Conservation (phyloP, 169 alveolate genomes). For the Cryptosporidium tyzzeri region DNA sequence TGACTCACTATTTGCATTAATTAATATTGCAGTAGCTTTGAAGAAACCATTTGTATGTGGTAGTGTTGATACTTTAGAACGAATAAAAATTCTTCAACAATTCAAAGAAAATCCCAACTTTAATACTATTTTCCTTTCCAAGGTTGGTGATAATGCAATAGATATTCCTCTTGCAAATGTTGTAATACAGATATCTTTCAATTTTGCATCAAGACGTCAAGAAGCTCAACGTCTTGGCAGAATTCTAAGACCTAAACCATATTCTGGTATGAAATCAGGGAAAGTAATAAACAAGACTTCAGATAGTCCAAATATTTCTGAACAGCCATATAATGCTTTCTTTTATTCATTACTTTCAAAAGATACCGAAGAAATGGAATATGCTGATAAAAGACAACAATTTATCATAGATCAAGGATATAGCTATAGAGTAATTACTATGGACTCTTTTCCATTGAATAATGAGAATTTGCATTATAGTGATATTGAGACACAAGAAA, state of each 20-base stretch:
- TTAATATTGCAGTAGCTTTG: conserved; percentile 89
- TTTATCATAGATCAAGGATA: conserved; percentile 96
- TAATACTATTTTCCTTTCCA: conserved; percentile 94
- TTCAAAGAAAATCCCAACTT: conserved; percentile 89
- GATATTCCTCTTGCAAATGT: conserved; percentile 99
- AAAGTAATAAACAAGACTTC: not conserved
- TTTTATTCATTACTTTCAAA: conserved; percentile 97
- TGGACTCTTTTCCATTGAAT: conserved; percentile 64
- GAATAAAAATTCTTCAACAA: conserved; percentile 91
- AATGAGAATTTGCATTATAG: conserved; percentile 52
- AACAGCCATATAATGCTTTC: conserved; percentile 89
- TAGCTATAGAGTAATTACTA: conserved; percentile 70
- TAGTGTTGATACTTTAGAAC: conserved; percentile 89
- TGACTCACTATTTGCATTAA: conserved; percentile 96
- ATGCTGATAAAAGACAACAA: conserved; percentile 96
- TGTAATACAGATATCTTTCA: conserved; percentile 97
- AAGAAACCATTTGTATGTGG: conserved; percentile 94
- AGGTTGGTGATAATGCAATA: conserved; percentile 99
- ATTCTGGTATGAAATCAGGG: conserved; percentile 34
- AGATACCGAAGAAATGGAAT: conserved; percentile 97
- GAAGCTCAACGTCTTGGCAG: conserved; percentile 99
- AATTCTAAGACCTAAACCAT: conserved; percentile 96
- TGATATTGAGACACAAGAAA: conserved; percentile 18
- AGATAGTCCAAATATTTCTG: conserved; percentile 40
- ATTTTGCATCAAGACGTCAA: conserved; percentile 98